phyloP scores from a whole-genome alignment of 1,284 basidiomycete genomes.

The Leccinum colubrinum region DNA sequence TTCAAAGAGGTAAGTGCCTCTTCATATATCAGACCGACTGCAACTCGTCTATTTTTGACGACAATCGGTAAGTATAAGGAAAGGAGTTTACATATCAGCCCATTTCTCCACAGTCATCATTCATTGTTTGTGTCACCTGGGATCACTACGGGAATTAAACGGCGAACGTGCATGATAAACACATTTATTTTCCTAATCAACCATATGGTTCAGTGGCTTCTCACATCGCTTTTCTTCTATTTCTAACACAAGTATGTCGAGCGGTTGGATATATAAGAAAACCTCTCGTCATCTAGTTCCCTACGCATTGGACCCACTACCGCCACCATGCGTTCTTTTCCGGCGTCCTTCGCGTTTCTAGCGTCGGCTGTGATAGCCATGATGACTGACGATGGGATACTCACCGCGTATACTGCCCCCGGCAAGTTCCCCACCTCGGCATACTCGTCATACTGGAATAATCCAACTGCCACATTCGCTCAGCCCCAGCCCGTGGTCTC shows the following conservation, averaged over 20 bases:
- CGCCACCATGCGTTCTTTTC: slow-evolving; percentile 15
- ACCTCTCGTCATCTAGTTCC: neutral
- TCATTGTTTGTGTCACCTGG: neutral
- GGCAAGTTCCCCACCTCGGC: slow-evolving; percentile 61
- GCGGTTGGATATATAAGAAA: slow-evolving; percentile 12
- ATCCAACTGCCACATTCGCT: slow-evolving; percentile 60
- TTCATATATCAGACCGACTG: neutral
- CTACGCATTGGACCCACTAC: neutral
- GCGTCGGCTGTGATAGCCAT: slow-evolving; percentile 7
- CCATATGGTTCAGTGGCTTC: slow-evolving; percentile 5
- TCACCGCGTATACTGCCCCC: slow-evolving; percentile 51
- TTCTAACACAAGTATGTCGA: slow-evolving; percentile 1
- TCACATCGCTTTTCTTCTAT: slow-evolving; percentile 1
- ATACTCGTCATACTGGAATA: slow-evolving; percentile 63
- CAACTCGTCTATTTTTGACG: neutral
- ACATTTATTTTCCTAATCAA: neutral
- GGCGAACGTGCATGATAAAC: slow-evolving; percentile 21
- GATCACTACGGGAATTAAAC: neutral
- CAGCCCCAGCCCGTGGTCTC: slow-evolving; percentile 70
- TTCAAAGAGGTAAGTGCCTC: neutral
- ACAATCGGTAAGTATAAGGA: neutral
- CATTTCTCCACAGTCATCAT: neutral
- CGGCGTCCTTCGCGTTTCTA: slow-evolving; percentile 12
- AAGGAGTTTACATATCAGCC: neutral
- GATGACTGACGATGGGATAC: slow-evolving; percentile 13